phyloP scores from a whole-genome alignment of 2,329 filamentous ascomycete genomes.

The Grosmannia serpens region DNA sequence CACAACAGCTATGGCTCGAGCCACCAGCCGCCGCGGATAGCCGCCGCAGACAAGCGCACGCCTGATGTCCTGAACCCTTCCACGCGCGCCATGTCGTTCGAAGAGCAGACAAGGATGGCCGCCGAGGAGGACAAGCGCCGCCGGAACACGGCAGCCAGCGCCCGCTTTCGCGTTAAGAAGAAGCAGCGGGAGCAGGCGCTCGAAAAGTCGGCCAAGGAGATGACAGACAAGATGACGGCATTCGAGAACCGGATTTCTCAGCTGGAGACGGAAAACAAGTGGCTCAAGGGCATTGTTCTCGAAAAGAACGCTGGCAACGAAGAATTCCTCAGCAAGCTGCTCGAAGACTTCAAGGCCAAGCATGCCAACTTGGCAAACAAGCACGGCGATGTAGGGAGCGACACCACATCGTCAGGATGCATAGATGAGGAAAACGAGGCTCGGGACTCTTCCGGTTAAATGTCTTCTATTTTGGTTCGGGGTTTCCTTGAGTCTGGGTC shows the following conservation, averaged over 20 bases:
- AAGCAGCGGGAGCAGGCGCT: slow-evolving; percentile 86
- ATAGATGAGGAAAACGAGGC: slow-evolving; percentile 16
- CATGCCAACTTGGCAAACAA: slow-evolving; percentile 1
- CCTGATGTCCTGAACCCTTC: slow-evolving; percentile 28
- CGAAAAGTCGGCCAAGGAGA: slow-evolving; percentile 71
- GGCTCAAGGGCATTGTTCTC: slow-evolving; percentile 68
- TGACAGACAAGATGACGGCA: slow-evolving; percentile 63
- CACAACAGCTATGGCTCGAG: slow-evolving; percentile 16
- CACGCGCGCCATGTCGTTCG: slow-evolving; percentile 42
- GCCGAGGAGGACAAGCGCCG: slow-evolving; percentile 86
- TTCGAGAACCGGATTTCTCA: slow-evolving; percentile 65
- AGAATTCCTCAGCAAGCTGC: slow-evolving; percentile 35
- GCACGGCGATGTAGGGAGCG: slow-evolving; percentile 15
- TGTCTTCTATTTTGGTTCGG: not conserved
- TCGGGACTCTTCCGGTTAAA: slow-evolving; percentile 14
- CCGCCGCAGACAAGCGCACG: slow-evolving; percentile 31
- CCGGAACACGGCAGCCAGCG: slow-evolving; percentile 78
- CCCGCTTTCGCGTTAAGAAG: slow-evolving; percentile 89
- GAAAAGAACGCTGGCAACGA: slow-evolving; percentile 64
- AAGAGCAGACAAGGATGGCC: slow-evolving; percentile 60
- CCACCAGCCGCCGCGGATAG: slow-evolving; percentile 17
- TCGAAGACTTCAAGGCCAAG: slow-evolving; percentile 34
- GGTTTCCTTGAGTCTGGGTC: not conserved
- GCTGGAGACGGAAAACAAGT: slow-evolving; percentile 74
- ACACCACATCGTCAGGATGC: slow-evolving; percentile 14